phyloP scores from a whole-genome alignment of 23 red algal genomes.

The Pyropia haitanensis region DNA sequence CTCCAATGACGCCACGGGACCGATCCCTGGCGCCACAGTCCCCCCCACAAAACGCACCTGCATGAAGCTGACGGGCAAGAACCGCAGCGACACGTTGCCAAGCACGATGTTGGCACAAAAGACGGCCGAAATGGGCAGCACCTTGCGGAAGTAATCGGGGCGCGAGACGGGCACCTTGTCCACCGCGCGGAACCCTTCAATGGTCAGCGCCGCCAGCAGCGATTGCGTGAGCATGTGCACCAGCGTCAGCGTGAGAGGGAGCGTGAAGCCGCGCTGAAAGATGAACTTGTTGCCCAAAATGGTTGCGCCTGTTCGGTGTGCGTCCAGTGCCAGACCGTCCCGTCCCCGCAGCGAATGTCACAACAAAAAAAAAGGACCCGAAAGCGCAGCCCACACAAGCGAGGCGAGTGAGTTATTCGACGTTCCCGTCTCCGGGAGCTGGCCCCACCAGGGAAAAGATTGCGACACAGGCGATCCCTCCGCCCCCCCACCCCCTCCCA shows the following conservation, averaged over 20 bases:
- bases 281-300: slow-evolving; percentile 81
- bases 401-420: too few relatives aligned
- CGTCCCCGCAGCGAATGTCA: too few relatives aligned
- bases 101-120: slow-evolving; percentile 70
- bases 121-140: slow-evolving; percentile 57
- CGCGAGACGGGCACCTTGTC: slow-evolving; percentile 54
- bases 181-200: slow-evolving; percentile 38
- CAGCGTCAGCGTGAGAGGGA: slow-evolving; percentile 61
- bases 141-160: slow-evolving; percentile 40
- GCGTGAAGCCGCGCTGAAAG: slow-evolving; percentile 50
- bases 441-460: too few relatives aligned
- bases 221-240: slow-evolving; percentile 64
- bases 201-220: slow-evolving; percentile 48
- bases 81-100: slow-evolving; percentile 71
- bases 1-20: too few relatives aligned
- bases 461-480: too few relatives aligned
- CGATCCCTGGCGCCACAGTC: too few relatives aligned
- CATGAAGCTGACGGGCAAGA: slow-evolving; percentile 74
- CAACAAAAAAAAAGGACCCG: too few relatives aligned
- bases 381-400: too few relatives aligned
- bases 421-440: too few relatives aligned
- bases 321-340: too few relatives aligned
- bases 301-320: slow-evolving; percentile 7
- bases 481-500: too few relatives aligned
- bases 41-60: slow-evolving; percentile 1